Percentiles rank a stretch among this genome's conserved stretches.
Conservation (phyloP, 2,329 filamentous ascomycete genomes). For the Aspergillus fructus region DNA sequence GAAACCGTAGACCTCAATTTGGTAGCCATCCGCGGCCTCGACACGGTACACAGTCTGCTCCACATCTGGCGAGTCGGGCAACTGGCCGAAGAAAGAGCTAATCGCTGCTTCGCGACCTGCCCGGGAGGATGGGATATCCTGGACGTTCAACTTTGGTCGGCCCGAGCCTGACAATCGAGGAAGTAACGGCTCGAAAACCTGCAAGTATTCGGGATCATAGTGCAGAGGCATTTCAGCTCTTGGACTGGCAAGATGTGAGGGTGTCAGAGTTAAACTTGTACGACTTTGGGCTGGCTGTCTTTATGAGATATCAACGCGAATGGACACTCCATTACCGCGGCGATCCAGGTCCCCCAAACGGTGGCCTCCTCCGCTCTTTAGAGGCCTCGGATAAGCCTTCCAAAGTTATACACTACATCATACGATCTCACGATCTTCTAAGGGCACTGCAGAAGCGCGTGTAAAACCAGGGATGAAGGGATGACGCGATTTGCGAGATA, state of each 20-base stretch:
- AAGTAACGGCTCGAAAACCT: background rate
- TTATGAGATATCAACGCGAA: no score
- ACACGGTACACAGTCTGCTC: background rate
- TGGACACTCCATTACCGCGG: no score
- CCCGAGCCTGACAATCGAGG: background rate
- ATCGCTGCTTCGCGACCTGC: background rate
- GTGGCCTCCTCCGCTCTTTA: no score
- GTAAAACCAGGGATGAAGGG: no score
- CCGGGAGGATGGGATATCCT: background rate
- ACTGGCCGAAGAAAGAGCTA: background rate
- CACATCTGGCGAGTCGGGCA: background rate
- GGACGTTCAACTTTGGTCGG: background rate
- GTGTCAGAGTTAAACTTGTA: no score
- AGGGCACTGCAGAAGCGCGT: no score
- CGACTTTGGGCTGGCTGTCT: no score
- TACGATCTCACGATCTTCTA: no score
- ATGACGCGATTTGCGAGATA: no score
- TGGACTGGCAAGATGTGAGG: background rate
- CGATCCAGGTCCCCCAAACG: no score
- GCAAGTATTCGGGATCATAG: slow-evolving; percentile 12
- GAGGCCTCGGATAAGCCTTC: no score
- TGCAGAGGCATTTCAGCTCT: slow-evolving; percentile 13
- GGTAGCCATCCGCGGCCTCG: slow-evolving; percentile 2
- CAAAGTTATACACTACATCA: no score
- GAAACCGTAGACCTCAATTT: slow-evolving; percentile 2